Conservation (phyloP, 2,329 filamentous ascomycete genomes). For the Sarocladium brachiariae region DNA sequence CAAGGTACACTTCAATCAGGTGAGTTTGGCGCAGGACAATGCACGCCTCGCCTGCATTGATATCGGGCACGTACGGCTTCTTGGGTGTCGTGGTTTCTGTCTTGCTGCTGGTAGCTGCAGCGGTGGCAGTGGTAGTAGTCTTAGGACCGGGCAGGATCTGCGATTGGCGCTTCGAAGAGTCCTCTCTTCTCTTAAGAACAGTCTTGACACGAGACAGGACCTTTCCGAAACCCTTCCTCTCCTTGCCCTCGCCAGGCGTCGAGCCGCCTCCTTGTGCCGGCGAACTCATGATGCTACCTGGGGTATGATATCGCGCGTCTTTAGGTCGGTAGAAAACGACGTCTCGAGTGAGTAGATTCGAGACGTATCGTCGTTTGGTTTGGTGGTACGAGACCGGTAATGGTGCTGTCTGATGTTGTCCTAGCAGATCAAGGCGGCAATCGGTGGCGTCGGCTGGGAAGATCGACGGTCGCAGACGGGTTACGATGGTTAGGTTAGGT, state of each 20-base stretch:
- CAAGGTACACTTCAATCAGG: background rate
- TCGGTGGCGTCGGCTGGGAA: background rate
- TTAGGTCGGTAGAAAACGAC: background rate
- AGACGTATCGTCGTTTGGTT: background rate
- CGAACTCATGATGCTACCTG: constrained; percentile 32
- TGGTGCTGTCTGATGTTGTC: too few relatives aligned
- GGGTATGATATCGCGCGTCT: background rate
- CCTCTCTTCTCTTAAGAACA: constrained; percentile 39
- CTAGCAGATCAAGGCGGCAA: background rate
- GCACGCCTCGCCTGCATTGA: background rate
- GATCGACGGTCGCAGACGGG: background rate
- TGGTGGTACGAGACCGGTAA: too few relatives aligned
- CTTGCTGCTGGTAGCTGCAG: constrained; percentile 19
- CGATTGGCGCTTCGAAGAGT: constrained; percentile 20
- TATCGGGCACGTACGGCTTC: constrained; percentile 18
- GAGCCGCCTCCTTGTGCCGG: constrained; percentile 31
- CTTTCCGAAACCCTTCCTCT: constrained; percentile 37
- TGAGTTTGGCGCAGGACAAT: too few relatives aligned
- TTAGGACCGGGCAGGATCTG: constrained; percentile 16
- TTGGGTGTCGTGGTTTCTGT: constrained; percentile 14
- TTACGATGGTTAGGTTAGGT: too few relatives aligned
- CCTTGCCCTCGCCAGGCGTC: constrained; percentile 25
- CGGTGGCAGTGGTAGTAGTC: constrained; percentile 13
- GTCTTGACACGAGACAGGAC: constrained; percentile 44
- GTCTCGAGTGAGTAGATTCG: background rate